Evolutionary conservation across 768 basidiomycete genomes (phyloP).

Genomic region (Leccinum longicurvipes): DNA sequence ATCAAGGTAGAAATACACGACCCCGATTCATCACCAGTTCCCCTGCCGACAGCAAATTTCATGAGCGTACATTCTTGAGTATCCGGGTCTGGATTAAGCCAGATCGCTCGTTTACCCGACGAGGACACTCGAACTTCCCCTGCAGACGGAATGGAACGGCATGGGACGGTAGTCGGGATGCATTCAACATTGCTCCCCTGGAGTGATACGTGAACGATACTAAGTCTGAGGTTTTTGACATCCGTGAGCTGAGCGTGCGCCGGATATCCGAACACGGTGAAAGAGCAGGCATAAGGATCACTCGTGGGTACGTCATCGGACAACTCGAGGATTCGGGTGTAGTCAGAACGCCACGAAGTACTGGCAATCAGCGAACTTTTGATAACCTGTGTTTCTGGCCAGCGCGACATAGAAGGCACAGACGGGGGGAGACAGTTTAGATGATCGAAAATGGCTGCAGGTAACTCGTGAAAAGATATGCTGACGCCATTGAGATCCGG

Average conservation of each 20-base stretch:
- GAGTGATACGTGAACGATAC: conserved; percentile 13
- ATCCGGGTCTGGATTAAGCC: conserved; percentile 11
- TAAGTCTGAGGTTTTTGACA: not conserved
- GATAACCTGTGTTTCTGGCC: conserved; percentile 13
- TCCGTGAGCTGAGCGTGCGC: not conserved
- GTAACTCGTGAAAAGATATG: conserved; percentile 16
- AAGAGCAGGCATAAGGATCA: conserved; percentile 5
- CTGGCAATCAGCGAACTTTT: conserved; percentile 7
- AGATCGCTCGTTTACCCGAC: conserved; percentile 21
- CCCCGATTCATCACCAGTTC: conserved; percentile 1
- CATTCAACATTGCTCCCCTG: conserved; percentile 6
- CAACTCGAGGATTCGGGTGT: conserved; percentile 4
- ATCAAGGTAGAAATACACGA: conserved; percentile 35
- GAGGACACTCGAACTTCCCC: conserved; percentile 16
- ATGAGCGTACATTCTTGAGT: conserved; percentile 45
- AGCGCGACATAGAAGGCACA: conserved; percentile 1
- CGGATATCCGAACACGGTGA: conserved; percentile 14
- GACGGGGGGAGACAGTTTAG: not conserved
- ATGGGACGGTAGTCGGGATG: conserved; percentile 1
- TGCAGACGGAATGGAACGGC: conserved; percentile 6
- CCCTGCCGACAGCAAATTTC: conserved; percentile 41
- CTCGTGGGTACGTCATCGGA: conserved; percentile 12
- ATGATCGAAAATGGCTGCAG: conserved; percentile 9
- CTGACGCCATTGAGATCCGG: not conserved
- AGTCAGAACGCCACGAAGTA: conserved; percentile 14